Evolutionary conservation across 768 basidiomycete genomes (phyloP), one percentile per base, ranked within the genome.

Genomic region (Dioszegia crocea): DNA sequence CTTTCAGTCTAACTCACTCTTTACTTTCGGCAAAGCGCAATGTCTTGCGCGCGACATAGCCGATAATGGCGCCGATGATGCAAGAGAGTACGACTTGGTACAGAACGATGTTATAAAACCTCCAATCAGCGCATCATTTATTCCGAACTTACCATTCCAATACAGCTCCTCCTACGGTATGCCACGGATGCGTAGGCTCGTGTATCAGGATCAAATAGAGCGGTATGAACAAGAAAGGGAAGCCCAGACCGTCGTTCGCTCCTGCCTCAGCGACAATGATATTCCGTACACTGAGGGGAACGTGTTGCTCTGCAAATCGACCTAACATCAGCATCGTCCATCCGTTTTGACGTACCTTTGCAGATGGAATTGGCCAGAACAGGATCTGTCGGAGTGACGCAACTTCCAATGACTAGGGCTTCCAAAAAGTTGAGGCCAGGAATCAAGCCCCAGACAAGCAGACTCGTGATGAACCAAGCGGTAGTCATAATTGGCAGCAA

Each of bases 371-470:
- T 78, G 6, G 77, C 75, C 10, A 80, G 53, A 19, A 79, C 78
- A 0, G 80, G 80, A 57, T 80, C 80, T 0, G 79, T 80, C 8
- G 79, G 78, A 0, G 79, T 79, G 19, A 80, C 69, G 58, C 77
- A 79, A 0, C 77, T 74, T 0, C 72, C 74, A 48, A 80, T 78
- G 31, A 76, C 74, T 29, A 80, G 63, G 17, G 60, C 56, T 49
- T 80, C 80, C 29, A 76, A 63, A 59, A 76, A 80, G 0, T 74
- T 75, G 44, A 80, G 52, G 17, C 67, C 67, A 1, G 77, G 78
- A 6, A 80, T 73, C 56, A 80, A 59, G 4, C 66, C 76, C 65
- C 72, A 76, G 30, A 80, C 70, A 31, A 80, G 61, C 1, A 77
- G 58, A 2, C 66, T 71, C 9, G 69, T 70, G 36, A 75, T 56